Base-by-base conservation (phyloP, 1,284 basidiomycete genomes). In the Irpex sp. region DNA sequence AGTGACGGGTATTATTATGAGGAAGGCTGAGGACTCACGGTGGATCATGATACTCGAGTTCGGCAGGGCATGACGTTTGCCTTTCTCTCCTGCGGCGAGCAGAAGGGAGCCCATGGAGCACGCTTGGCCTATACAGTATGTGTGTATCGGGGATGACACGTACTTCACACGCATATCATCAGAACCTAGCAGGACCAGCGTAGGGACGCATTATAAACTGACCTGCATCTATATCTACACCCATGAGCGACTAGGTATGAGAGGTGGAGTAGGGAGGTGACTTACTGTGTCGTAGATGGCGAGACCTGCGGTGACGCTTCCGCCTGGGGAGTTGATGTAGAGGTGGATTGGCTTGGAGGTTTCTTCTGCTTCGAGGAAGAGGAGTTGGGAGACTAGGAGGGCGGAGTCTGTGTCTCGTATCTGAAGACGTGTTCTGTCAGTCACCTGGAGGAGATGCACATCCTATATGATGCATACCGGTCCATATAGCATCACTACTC, bases 1-100 rank as follows among this genome's bases (percentile, higher is more conserved):
- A n/a, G n/a, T n/a, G n/a, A n/a, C n/a, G n/a, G n/a, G n/a, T n/a
- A n/a, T n/a, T n/a, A n/a, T n/a, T n/a, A n/a, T n/a, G n/a, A n/a
- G n/a, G n/a, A n/a, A n/a, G n/a, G n/a, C 51, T 37, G 37, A 54
- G 57, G 28, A 80, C 93, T 73, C 74, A 94, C 94, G 94, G 73
- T 97, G 94, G 58, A 97, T 97, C 94, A 97, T 97, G 67, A 97
- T 93, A 70, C 90, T 93, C 19, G 93, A 88, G 71, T 97, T 91
- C 9, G 93, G 93, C 56, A 97, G 82, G 66, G 90, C 90, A 70
- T 93, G 94, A 42, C 94, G 82, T 73, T 94, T 93, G 19, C 94
- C 94, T 66, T 81, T 86, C 76, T 90, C 91, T 75, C 91, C 93
- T 57, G 91, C 93, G 4, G 91, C 90, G 5, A 96, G 82, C 18